Percentiles rank a stretch among this genome's conserved stretches.
Evolutionary conservation across 495 filamentous ascomycete genomes (phyloP).

Genomic region (Cercophora sp.): DNA sequence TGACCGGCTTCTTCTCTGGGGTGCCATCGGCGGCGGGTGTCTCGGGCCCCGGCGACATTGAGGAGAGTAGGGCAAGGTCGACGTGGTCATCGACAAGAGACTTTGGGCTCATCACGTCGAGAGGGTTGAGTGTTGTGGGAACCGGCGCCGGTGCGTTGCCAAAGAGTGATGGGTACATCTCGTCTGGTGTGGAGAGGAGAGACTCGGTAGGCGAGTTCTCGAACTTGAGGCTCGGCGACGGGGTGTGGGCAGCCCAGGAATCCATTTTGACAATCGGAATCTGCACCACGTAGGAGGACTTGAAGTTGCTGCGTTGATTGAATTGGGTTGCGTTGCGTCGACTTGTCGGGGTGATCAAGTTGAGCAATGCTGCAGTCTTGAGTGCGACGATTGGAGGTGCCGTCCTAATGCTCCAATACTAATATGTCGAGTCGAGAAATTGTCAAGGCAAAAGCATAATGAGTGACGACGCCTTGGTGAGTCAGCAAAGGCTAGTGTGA

Average conservation of each 20-base stretch:
- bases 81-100: conserved; percentile 30
- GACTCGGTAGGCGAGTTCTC: conserved; percentile 50
- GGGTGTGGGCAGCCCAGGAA: conserved; percentile 35
- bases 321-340: conserved; percentile 4
- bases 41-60: conserved; percentile 15
- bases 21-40: conserved; percentile 19
- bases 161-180: conserved; percentile 51
- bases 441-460: conserved; percentile 22
- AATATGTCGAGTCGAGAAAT: conserved; percentile 26
- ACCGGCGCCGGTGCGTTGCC: conserved; percentile 19
- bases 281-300: conserved; percentile 34
- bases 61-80: conserved; percentile 19
- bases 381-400: conserved; percentile 35
- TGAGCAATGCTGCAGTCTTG: conserved; percentile 10
- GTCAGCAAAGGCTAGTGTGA: conserved; percentile 17
- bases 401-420: conserved; percentile 42
- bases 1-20: conserved; percentile 70
- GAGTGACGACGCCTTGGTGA: conserved; percentile 27
- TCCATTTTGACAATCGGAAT: conserved; percentile 31
- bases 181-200: conserved; percentile 48
- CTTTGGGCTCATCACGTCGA: conserved; percentile 46
- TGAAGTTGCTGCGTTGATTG: conserved; percentile 18
- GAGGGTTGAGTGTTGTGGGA: conserved; percentile 30
- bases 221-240: conserved; percentile 44
- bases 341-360: conserved; percentile 9